Percentiles rank a stretch among this genome's conserved stretches.
These are phyloP conservation scores for Daldinia grandis DNA, from an alignment of 495 filamentous ascomycete species.

Conservation along the genomic window DNA sequence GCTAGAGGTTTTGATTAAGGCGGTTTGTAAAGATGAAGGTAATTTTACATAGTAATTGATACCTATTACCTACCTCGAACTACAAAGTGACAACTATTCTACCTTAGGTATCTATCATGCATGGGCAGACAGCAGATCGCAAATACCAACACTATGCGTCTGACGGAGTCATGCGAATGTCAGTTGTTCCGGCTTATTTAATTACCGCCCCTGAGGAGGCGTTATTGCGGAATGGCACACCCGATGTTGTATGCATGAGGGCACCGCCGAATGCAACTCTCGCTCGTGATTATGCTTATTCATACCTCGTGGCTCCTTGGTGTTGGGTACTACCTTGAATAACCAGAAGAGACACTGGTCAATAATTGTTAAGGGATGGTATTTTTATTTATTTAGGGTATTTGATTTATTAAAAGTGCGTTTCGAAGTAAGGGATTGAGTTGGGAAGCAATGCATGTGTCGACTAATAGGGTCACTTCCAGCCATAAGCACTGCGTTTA, in stretches of 20 bases:
- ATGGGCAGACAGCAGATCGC: background rate
- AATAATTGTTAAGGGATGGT: background rate
- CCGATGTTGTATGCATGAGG: constrained; percentile 1
- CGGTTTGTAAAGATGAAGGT: too few relatives aligned
- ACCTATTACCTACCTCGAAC: too few relatives aligned
- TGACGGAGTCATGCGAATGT: background rate
- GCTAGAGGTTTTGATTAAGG: too few relatives aligned
- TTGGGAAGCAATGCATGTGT: background rate
- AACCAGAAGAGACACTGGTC: too few relatives aligned
- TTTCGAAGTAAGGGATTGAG: background rate
- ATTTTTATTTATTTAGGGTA: background rate
- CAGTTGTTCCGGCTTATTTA: background rate
- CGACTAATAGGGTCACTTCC: background rate
- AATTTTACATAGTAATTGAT: too few relatives aligned
- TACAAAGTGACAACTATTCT: too few relatives aligned
- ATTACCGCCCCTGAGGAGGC: background rate
- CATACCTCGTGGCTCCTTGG: background rate
- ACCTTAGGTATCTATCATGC: background rate
- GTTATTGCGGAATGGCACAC: background rate
- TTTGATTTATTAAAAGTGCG: background rate
- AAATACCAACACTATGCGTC: background rate
- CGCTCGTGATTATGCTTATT: background rate
- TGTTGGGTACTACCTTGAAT: background rate
- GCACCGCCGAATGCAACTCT: constrained; percentile 3
- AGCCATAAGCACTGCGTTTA: background rate